Conservation (phyloP, 148 eudicot genomes). For the Camellia sinensis region DNA sequence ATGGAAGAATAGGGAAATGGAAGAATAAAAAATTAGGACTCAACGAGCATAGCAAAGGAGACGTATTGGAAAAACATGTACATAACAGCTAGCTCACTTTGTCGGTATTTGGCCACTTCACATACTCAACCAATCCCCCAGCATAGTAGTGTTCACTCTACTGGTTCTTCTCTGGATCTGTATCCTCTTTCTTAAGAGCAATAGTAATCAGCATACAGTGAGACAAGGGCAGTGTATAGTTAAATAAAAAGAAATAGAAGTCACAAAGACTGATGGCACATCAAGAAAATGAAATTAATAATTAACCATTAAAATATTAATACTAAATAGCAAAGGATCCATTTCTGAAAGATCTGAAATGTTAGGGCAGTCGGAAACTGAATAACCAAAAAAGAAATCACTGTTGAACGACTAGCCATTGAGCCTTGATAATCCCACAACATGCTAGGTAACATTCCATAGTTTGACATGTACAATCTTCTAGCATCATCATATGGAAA, state of each 20-base stretch:
- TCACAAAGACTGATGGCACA: background rate
- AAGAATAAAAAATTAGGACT: background rate
- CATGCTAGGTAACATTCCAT: background rate
- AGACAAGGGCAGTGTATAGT: background rate
- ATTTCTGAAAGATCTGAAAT: background rate
- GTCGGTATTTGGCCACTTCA: conserved; percentile 85
- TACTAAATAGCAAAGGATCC: background rate
- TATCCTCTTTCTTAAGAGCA: conserved; percentile 56
- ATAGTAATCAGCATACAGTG: conserved; percentile 57
- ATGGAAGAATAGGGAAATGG: background rate
- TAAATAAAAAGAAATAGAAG: background rate
- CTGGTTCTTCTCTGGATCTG: conserved; percentile 52
- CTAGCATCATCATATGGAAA: too few species aligned
- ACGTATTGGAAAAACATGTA: background rate
- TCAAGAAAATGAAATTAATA: background rate
- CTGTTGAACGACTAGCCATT: background rate
- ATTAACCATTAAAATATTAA: background rate
- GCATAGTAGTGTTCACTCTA: conserved; percentile 70
- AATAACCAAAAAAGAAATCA: background rate
- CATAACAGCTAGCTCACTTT: conserved; percentile 41
- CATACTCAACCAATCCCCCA: conserved; percentile 87
- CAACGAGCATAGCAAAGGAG: conserved; percentile 3
- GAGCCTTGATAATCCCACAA: background rate
- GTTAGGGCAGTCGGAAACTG: background rate
- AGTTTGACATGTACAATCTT: too few species aligned